Percentiles rank a stretch among this genome's conserved stretches.
phyloP scores from a whole-genome alignment of 2,329 filamentous ascomycete genomes.

The Xylaria multiplex region DNA sequence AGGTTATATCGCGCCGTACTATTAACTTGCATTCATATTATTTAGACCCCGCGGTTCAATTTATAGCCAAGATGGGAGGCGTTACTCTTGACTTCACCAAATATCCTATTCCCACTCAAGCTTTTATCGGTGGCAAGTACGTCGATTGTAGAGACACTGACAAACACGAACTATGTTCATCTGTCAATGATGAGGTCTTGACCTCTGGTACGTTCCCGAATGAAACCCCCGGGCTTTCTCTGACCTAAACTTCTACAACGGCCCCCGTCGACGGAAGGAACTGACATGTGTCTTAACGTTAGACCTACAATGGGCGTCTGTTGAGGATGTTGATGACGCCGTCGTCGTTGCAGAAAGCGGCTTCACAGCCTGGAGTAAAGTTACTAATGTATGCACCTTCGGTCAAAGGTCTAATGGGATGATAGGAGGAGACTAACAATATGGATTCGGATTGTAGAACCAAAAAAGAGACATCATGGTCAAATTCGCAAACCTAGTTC shows the following conservation, averaged over 20 bases:
- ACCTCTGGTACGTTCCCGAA: constrained; percentile 28
- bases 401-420: constrained; percentile 18
- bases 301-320: constrained; percentile 38
- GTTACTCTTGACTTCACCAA: constrained; percentile 33
- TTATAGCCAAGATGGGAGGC: constrained; percentile 20
- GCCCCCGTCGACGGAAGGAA: background rate
- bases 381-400: constrained; percentile 38
- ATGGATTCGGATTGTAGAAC: constrained; percentile 10
- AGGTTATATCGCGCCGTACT: background rate
- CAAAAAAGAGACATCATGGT: constrained; percentile 35
- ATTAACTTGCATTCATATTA: background rate
- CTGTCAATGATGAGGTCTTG: constrained; percentile 35
- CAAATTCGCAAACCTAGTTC: constrained; percentile 32
- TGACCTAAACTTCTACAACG: background rate
- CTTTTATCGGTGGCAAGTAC: constrained; percentile 34
- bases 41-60: background rate
- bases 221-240: background rate
- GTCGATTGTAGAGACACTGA: constrained; percentile 25
- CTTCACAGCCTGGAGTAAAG: constrained; percentile 42
- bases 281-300: constrained; percentile 10
- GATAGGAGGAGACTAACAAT: constrained; percentile 28
- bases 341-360: constrained; percentile 42
- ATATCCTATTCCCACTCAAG: constrained; percentile 33
- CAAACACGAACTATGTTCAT: constrained; percentile 32
- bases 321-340: constrained; percentile 43